phyloP scores from a whole-genome alignment of 495 filamentous ascomycete species.

The Sordaria brevicollis region DNA sequence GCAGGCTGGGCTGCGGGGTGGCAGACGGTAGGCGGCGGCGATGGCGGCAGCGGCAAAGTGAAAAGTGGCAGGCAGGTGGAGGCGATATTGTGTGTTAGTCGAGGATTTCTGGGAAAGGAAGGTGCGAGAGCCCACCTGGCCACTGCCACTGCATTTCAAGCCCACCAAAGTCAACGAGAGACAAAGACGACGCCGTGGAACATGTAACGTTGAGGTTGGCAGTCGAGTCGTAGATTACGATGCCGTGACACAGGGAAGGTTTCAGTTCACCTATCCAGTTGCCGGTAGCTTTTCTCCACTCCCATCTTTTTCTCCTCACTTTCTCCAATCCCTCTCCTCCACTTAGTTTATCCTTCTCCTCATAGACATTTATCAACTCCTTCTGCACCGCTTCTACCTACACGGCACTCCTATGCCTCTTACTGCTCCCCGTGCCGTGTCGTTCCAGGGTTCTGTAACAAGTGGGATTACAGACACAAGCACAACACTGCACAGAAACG shows the following conservation, averaged over 20 bases:
- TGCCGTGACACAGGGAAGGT: background rate
- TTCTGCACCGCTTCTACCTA: no score
- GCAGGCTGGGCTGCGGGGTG: background rate
- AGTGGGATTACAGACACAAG: background rate
- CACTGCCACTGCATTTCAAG: background rate
- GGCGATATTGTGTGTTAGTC: background rate
- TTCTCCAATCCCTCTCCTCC: background rate
- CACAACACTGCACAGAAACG: background rate
- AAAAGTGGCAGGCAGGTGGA: no score
- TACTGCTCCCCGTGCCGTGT: background rate
- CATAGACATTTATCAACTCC: background rate
- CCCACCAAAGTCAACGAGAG: background rate
- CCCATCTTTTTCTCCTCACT: background rate
- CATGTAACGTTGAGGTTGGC: background rate
- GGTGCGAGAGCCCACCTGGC: no score
- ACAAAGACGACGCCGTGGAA: background rate
- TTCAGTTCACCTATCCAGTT: background rate
- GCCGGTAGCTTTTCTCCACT: background rate
- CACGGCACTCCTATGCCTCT: background rate
- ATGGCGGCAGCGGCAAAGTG: no score
- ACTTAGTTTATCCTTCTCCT: background rate
- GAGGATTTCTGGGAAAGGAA: background rate
- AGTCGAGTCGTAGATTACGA: background rate
- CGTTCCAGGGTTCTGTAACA: background rate
- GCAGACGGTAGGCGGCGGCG: background rate